Percentiles rank a stretch among this genome's conserved stretches.
These are phyloP conservation scores for Pleurotus sapidus DNA, from an alignment of 768 basidiomycete species.

Conservation along the genomic window DNA sequence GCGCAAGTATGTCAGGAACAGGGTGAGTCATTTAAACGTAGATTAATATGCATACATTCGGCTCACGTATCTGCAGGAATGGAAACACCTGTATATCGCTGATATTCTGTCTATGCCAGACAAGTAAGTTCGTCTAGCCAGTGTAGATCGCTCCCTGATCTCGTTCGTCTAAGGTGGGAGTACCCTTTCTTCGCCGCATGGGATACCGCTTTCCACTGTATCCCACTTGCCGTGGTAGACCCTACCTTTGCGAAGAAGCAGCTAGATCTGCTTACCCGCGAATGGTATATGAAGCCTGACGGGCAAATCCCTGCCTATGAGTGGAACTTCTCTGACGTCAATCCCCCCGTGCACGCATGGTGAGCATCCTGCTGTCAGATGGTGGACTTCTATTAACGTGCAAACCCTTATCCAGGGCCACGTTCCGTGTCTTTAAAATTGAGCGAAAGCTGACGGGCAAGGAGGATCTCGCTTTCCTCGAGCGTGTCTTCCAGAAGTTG, in stretches of 20 bases:
- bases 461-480: conserved; percentile 90
- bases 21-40: conserved; percentile 38
- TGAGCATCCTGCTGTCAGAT: conserved; percentile 21
- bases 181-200: conserved; percentile 99
- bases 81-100: conserved; percentile 93
- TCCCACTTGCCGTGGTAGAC: conserved; percentile 95
- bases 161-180: conserved; percentile 68
- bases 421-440: conserved; percentile 98
- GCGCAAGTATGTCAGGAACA: conserved; percentile 81
- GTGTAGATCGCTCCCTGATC: conserved; percentile 6
- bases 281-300: conserved; percentile 99
- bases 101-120: conserved; percentile 99
- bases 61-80: conserved; percentile 53
- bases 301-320: conserved; percentile 99
- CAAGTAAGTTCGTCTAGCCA: conserved; percentile 55
- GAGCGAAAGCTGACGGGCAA: conserved; percentile 92
- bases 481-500: conserved; percentile 97
- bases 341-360: conserved; percentile 99
- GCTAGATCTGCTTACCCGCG: conserved; percentile 90
- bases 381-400: background rate
- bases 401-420: conserved; percentile 57
- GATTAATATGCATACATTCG: background rate
- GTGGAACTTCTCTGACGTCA: conserved; percentile 99
- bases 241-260: conserved; percentile 97
- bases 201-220: conserved; percentile 99